Evolutionary conservation across 2,329 filamentous ascomycete genomes (phyloP).

Genomic region (Cryoendolithus antarcticus): DNA sequence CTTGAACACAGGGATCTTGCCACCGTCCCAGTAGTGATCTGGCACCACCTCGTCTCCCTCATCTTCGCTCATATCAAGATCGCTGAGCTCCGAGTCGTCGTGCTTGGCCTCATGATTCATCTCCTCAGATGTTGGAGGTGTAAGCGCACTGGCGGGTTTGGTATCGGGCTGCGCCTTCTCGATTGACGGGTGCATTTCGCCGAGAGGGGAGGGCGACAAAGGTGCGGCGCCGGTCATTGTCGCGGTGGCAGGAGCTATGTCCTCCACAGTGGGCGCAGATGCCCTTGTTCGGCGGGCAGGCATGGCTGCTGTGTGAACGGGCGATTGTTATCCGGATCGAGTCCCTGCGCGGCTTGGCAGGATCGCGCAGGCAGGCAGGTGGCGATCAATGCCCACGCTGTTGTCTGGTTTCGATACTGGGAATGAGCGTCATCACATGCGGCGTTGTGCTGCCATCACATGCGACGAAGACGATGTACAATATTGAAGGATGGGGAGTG

Average conservation of each 20-base stretch:
- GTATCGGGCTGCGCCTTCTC: conserved; percentile 8
- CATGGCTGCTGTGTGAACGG: no score
- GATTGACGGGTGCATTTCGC: conserved; percentile 14
- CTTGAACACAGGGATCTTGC: conserved; percentile 84
- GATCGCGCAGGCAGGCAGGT: no score
- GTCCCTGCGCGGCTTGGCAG: no score
- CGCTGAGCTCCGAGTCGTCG: conserved; percentile 35
- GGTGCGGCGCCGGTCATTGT: conserved; percentile 8
- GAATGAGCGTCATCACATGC: no score
- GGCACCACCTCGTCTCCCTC: conserved; percentile 49
- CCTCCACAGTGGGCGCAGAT: no score
- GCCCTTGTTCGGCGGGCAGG: no score
- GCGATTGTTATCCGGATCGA: no score
- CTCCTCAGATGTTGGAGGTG: conserved; percentile 41
- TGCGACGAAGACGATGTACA: no score
- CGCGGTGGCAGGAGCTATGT: not conserved
- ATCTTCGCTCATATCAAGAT: conserved; percentile 33
- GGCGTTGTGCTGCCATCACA: no score
- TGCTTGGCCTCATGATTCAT: conserved; percentile 29
- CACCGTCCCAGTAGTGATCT: conserved; percentile 72
- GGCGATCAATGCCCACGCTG: no score
- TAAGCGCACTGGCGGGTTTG: conserved; percentile 25
- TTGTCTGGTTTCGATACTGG: no score
- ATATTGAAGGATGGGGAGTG: no score
- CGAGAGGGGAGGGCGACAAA: conserved; percentile 14